Percentiles rank a stretch among this genome's conserved stretches.
These are phyloP conservation scores for Exserohilum turcica DNA, from an alignment of 2,329 filamentous ascomycete species.

Conservation along the genomic window DNA sequence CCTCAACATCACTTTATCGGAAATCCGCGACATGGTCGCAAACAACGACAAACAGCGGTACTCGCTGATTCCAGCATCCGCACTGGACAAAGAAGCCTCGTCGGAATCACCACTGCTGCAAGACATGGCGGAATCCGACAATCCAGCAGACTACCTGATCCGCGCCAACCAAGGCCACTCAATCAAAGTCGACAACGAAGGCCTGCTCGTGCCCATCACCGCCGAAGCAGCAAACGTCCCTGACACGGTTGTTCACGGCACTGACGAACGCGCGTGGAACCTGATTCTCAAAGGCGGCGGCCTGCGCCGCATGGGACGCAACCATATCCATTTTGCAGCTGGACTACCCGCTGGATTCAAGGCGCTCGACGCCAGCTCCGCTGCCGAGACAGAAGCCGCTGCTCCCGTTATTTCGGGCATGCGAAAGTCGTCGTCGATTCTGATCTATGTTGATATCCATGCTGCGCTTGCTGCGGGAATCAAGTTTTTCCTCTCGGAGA, in stretches of 20 bases:
- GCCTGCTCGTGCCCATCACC: conserved; percentile 70
- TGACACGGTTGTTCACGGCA: conserved; percentile 78
- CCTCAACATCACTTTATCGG: conserved; percentile 74
- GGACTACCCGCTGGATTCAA: conserved; percentile 64
- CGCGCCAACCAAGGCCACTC: conserved; percentile 95
- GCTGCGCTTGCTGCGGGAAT: conserved; percentile 65
- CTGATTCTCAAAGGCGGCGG: conserved; percentile 77
- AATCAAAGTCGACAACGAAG: conserved; percentile 74
- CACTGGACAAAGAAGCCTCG: conserved; percentile 8
- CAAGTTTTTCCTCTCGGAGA: conserved; percentile 71
- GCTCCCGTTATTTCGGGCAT: conserved; percentile 76
- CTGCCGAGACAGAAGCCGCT: conserved; percentile 33
- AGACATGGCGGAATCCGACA: conserved; percentile 34
- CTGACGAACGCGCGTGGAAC: conserved; percentile 80
- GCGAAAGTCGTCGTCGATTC: conserved; percentile 63
- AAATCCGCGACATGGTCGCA: conserved; percentile 71
- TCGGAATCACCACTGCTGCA: conserved; percentile 1
- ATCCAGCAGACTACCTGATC: conserved; percentile 77
- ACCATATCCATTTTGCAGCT: conserved; percentile 87
- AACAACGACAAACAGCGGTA: conserved; percentile 92
- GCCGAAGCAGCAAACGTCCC: conserved; percentile 63
- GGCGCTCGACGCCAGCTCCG: conserved; percentile 15
- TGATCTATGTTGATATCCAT: conserved; percentile 77
- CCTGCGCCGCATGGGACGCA: conserved; percentile 78
- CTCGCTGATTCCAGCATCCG: conserved; percentile 66